Evolutionary conservation across 257 asterid genomes (phyloP), one percentile per base, ranked within the genome.

Genomic region (Osmanthus fragrans): DNA sequence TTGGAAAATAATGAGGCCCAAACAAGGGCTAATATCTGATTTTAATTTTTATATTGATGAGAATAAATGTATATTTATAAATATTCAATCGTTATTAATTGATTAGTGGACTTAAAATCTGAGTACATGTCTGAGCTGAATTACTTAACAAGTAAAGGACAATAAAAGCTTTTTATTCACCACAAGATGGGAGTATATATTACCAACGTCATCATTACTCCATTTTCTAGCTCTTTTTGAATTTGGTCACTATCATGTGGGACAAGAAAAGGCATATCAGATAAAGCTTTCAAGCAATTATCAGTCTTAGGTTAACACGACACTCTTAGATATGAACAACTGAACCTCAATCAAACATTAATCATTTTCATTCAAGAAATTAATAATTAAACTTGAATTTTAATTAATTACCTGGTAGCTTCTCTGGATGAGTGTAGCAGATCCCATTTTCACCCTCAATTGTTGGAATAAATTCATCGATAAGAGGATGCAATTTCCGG

Each of bases 371-470:
- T 51, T 51, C 60, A 51, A 51, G 60, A 51, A 32, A 51, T 16
- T 16, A 51, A 51, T 51, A 16, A 15, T 51, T 54, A 54, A 16
- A 19, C 64, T 54, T 54, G 64, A 54, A 54, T 54, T 19, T 54
- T 54, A 54, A 54, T 54, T 19, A 71, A 71, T 80, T 42, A 86
- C 92, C 92, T 73, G 91, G 91, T 27, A 87, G 64, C 73, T 78
- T 88, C 78, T 84, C 83, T 11, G 91, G 91, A 45, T 88, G 91
- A 68, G 88, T 84, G 29, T 88, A 88, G 64, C 91, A 88, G 11
- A 88, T 87, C 63, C 91, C 91, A 73, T 87, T 82, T 58, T 87
- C 87, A 4, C 88, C 89, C 4, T 85, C 81, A 76, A 88, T 79
- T 2, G 89, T 88, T 4, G 87, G 86, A 19, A 88, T 88, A 73